Base-by-base conservation (phyloP, 495 filamentous ascomycete species). In the Aspergillus campestris region DNA sequence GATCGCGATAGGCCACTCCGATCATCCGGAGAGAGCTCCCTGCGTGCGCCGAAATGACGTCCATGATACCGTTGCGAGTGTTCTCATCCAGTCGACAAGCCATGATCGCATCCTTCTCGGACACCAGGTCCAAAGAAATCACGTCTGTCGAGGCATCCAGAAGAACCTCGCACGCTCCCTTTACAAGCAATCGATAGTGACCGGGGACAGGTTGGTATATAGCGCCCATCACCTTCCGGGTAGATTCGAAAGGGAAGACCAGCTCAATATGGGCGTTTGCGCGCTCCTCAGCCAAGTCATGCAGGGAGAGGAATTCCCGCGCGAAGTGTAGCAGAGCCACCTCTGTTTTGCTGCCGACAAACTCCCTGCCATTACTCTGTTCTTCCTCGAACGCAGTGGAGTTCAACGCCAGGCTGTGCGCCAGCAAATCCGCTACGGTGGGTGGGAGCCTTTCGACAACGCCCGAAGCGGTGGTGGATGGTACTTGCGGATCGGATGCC, bases 341-440 rank as follows among this genome's bases (percentile, higher is more conserved):
- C 53, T 85, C 81, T 0, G 81, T 85, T 61, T 84, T 85, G 44
- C 80, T 83, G 12, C 81, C 81, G 34, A 84, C 72, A 40, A 83
- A 85, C 5, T 73, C 60, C 12, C 56, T 61, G 6, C 56, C 55
- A 0, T 84, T 85, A 30, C 77, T 69, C 32, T 71, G 72, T 8
- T 75, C 72, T 36, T 74, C 75, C 50, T 84, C 79, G 47, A 84
- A 84, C 5, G 81, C 81, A 5, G 81, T 84, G 0, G 80, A 80
- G 60, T 85, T 85, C 50, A 82, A 65, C 8, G 73, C 78, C 51
- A 82, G 76, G 28, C 78, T 82, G 51, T 83, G 73, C 33, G 74
- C 45, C 31, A 82, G 58, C 2, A 83, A 57, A 10, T 56, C 65
- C 31, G 70, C 70, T n/a, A 70, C 61, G 4, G 66, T 58, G 13